Percentiles rank a stretch among this genome's conserved stretches.
Conservation (phyloP, 352 stramenopile species). For the Phytophthora kernoviae region DNA sequence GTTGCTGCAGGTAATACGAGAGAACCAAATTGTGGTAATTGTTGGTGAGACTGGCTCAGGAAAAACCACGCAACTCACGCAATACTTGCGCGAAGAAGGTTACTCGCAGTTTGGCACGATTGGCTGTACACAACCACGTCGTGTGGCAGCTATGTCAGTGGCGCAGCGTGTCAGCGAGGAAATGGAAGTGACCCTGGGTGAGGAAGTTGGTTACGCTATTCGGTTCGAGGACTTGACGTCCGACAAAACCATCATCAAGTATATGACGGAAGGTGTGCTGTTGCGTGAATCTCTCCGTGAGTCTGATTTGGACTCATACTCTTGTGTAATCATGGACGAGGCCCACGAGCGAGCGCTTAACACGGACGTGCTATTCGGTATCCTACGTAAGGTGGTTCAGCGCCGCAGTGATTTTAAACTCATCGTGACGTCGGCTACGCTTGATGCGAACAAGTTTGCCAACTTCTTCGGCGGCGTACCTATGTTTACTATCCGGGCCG, state of each 20-base stretch:
- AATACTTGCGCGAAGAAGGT: conserved; percentile 94
- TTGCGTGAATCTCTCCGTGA: conserved; percentile 94
- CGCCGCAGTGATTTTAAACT: conserved; percentile 91
- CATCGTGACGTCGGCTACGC: conserved; percentile 94
- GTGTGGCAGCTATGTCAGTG: conserved; percentile 99
- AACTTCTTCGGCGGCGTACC: conserved; percentile 97
- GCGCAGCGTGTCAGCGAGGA: conserved; percentile 98
- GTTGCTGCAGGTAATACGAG: conserved; percentile 96
- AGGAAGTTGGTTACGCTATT: conserved; percentile 93
- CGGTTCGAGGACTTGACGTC: conserved; percentile 95
- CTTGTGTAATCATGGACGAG: conserved; percentile 94
- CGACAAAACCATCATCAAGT: conserved; percentile 98
- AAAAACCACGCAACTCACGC: conserved; percentile 98
- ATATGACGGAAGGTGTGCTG: conserved; percentile 94
- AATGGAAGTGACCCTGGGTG: conserved; percentile 93
- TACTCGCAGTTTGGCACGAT: conserved; percentile 91
- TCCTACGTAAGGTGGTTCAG: conserved; percentile 91
- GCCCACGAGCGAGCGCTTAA: conserved; percentile 95
- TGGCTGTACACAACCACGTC: conserved; percentile 98
- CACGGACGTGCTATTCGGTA: conserved; percentile 94
- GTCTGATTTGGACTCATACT: conserved; percentile 86
- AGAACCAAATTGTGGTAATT: conserved; percentile 99
- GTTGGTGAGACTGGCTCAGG: conserved; percentile 97
- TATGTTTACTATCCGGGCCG: conserved; percentile 96
- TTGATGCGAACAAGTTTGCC: conserved; percentile 98